Evolutionary conservation across 129 eudicot genomes (phyloP).

Genomic region (Ambrosia trifida): DNA sequence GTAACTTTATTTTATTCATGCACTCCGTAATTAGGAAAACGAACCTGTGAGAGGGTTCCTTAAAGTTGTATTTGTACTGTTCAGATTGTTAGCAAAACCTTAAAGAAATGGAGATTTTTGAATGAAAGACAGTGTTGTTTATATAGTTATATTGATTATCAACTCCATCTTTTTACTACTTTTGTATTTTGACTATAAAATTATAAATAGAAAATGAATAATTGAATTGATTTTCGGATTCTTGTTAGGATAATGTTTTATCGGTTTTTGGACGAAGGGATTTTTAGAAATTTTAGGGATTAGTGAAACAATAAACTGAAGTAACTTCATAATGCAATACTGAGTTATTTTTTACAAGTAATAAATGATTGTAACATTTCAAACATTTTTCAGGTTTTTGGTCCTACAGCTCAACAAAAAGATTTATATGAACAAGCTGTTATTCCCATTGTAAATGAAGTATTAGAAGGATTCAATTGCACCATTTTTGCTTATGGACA

Average conservation of each 20-base stretch:
- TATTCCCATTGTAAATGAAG: slow-evolving; percentile 92
- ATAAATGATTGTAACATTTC: neutral
- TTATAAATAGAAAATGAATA: neutral
- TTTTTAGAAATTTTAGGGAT: neutral
- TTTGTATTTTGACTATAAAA: too few relatives aligned
- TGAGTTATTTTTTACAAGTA: neutral
- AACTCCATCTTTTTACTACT: too few relatives aligned
- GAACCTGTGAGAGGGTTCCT: neutral
- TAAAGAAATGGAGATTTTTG: neutral
- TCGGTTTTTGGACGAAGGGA: neutral
- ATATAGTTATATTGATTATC: too few relatives aligned
- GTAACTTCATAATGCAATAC: neutral
- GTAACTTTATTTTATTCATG: too few relatives aligned
- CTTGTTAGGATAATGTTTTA: neutral
- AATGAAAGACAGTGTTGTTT: too few relatives aligned
- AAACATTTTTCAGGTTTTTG: slow-evolving; percentile 65
- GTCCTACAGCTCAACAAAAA: slow-evolving; percentile 79
- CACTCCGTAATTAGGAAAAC: too few relatives aligned
- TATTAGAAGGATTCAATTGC: slow-evolving; percentile 93
- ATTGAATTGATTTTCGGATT: neutral
- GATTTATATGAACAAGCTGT: slow-evolving; percentile 93
- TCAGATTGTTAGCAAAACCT: neutral
- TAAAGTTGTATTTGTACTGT: neutral
- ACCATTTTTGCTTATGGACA: slow-evolving; percentile 98
- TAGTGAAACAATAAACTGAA: neutral